These are phyloP conservation scores for Penicillium mononematosum DNA, from an alignment of 495 filamentous ascomycete genomes.

Conservation along the genomic window DNA sequence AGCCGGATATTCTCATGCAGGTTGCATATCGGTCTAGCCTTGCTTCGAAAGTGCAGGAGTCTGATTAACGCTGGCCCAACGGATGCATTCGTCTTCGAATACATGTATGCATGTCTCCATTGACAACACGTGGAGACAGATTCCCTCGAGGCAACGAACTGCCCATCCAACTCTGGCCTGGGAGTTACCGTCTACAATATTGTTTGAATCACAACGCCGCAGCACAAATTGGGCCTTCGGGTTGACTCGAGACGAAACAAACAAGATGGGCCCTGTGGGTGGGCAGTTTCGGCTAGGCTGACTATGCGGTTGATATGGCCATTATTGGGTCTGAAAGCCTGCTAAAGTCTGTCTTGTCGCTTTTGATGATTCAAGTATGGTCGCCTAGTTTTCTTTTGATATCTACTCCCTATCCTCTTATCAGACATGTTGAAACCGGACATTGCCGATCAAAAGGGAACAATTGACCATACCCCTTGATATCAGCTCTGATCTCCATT, in stretches of 20 bases:
- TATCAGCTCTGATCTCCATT: background rate
- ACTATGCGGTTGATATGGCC: background rate
- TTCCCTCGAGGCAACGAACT: background rate
- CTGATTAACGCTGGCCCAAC: background rate
- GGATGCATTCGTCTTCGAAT: background rate
- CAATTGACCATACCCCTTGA: background rate
- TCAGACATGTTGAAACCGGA: background rate
- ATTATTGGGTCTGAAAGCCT: no score
- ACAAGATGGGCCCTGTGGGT: background rate
- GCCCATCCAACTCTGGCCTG: background rate
- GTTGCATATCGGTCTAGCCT: slow-evolving; percentile 1
- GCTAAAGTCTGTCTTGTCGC: background rate
- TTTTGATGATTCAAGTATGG: background rate
- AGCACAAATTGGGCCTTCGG: background rate
- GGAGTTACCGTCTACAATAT: background rate
- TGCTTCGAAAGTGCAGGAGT: background rate
- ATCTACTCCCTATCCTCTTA: background rate
- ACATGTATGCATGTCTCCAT: background rate
- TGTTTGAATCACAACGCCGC: background rate
- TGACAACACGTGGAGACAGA: background rate
- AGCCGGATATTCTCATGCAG: background rate
- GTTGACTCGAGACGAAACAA: background rate
- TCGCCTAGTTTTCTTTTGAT: background rate
- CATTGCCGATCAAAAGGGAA: background rate
- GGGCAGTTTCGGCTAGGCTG: background rate